phyloP scores from a whole-genome alignment of 2,329 filamentous ascomycete species.

The Botrytis aclada region DNA sequence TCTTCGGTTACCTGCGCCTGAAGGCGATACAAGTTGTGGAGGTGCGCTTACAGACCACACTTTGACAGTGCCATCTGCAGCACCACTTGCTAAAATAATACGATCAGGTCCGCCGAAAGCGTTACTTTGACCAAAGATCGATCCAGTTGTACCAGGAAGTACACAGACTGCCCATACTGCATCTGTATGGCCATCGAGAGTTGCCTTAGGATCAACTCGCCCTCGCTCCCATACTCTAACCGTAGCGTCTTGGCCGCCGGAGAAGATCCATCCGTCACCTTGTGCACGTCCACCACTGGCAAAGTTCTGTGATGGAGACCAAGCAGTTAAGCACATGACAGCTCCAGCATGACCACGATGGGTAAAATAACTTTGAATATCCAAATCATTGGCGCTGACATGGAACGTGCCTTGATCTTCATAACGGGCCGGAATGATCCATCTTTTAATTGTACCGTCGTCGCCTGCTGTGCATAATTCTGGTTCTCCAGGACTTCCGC shows the following conservation, averaged over 20 bases:
- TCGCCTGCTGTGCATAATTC: constrained; percentile 96
- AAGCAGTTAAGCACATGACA: constrained; percentile 82
- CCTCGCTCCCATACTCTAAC: constrained; percentile 95
- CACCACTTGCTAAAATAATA: constrained; percentile 85
- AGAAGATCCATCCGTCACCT: constrained; percentile 98
- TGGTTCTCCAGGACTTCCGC: constrained; percentile 90
- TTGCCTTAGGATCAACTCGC: constrained; percentile 90
- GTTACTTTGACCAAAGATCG: constrained; percentile 73
- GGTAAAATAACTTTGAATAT: constrained; percentile 91
- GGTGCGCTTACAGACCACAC: constrained; percentile 94
- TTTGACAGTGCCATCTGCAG: constrained; percentile 85
- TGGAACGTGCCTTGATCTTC: constrained; percentile 55
- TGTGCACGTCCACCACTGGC: constrained; percentile 82
- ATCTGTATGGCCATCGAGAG: constrained; percentile 89
- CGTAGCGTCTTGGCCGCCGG: constrained; percentile 89
- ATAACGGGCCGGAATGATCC: constrained; percentile 85
- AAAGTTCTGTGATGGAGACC: constrained; percentile 83
- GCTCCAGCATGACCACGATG: constrained; percentile 91
- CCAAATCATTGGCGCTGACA: constrained; percentile 62
- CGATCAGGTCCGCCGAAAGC: constrained; percentile 79
- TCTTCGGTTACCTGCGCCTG: constrained; percentile 62
- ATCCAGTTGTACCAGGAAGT: constrained; percentile 75
- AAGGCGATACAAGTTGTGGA: constrained; percentile 78
- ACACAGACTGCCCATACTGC: constrained; percentile 95
- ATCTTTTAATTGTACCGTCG: constrained; percentile 93